phyloP scores from a whole-genome alignment of 768 basidiomycete genomes.

The Galerina marginata region DNA sequence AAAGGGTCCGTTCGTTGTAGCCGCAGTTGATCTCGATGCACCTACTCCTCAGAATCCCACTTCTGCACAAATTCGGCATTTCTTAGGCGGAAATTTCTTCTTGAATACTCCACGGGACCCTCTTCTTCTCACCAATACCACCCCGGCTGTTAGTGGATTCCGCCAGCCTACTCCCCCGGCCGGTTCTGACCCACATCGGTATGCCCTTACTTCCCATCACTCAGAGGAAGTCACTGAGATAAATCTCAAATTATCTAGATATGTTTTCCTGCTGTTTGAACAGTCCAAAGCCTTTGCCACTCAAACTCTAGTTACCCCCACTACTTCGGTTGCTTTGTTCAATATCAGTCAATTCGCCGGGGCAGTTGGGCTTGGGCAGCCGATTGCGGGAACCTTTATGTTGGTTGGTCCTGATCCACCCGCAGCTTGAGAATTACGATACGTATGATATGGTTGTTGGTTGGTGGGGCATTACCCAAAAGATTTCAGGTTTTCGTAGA shows the following conservation, averaged over 20 bases:
- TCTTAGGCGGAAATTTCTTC: constrained; percentile 49
- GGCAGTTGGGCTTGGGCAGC: constrained; percentile 46
- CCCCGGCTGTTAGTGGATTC: constrained; percentile 48
- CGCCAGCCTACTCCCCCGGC: constrained; percentile 47
- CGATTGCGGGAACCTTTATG: constrained; percentile 57
- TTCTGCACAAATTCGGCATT: constrained; percentile 51
- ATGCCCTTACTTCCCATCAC: constrained; percentile 2
- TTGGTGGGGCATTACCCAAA: too few species aligned
- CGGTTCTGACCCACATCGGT: constrained; percentile 50
- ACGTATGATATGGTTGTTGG: too few species aligned
- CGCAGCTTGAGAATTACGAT: not conserved
- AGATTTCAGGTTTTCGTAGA: too few species aligned
- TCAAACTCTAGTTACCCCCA: constrained; percentile 44
- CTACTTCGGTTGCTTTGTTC: constrained; percentile 40
- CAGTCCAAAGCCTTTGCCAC: constrained; percentile 46
- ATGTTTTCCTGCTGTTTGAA: constrained; percentile 52
- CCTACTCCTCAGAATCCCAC: constrained; percentile 54
- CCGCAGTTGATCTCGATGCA: constrained; percentile 54
- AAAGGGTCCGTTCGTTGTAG: constrained; percentile 51
- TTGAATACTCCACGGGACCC: constrained; percentile 1
- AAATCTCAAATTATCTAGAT: constrained; percentile 32
- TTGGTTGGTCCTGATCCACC: constrained; percentile 37
- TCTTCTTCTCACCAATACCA: constrained; percentile 38
- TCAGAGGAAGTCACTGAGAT: not conserved
- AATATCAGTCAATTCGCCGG: constrained; percentile 50